These are phyloP conservation scores for Euphorbia celastroides DNA, from an alignment of 441 rosid genomes.

Conservation along the genomic window DNA sequence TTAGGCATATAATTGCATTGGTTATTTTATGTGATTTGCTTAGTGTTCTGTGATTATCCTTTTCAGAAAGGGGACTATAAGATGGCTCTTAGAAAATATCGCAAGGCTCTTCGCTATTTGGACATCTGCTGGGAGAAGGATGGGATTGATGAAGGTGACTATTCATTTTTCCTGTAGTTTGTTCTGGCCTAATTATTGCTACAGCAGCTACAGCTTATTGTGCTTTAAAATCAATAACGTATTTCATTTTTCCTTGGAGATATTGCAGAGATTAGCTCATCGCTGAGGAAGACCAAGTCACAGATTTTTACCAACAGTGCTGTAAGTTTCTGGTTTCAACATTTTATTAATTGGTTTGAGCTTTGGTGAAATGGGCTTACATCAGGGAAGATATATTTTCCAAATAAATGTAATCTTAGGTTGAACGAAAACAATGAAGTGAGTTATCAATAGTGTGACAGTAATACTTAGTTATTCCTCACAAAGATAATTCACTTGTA, in stretches of 20 bases:
- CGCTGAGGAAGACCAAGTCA: slow-evolving; percentile 83
- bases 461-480: neutral
- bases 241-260: slow-evolving; percentile 2
- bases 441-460: neutral
- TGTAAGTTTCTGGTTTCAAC: slow-evolving; percentile 40
- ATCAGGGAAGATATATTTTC: neutral
- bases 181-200: slow-evolving; percentile 5
- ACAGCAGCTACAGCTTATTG: neutral
- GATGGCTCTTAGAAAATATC: slow-evolving; percentile 91
- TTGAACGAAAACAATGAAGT: neutral
- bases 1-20: neutral
- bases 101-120: slow-evolving; percentile 82
- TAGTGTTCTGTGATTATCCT: neutral
- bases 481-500: neutral
- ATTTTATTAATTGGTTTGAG: neutral
- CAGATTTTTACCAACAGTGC: slow-evolving; percentile 88
- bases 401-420: neutral
- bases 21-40: no score
- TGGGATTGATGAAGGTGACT: slow-evolving; percentile 80
- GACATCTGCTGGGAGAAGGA: slow-evolving; percentile 99
- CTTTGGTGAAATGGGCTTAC: neutral
- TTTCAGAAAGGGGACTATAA: slow-evolving; percentile 78
- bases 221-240: neutral
- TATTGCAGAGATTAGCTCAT: slow-evolving; percentile 58
- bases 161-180: neutral